Conservation (phyloP, 768 basidiomycete species). For the Leccinum subgranulosum region DNA sequence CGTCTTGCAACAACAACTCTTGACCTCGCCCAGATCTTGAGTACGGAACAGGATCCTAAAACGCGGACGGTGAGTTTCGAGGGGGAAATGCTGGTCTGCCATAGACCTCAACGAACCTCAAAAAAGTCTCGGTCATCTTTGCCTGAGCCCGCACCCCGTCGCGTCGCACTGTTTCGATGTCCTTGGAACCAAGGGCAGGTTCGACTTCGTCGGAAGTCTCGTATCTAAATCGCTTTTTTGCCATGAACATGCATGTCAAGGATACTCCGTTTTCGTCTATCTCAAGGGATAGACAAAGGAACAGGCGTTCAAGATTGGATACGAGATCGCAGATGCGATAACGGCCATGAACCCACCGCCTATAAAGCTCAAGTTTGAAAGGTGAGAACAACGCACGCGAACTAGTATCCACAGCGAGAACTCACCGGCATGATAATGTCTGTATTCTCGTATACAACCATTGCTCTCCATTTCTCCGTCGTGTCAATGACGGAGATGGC, state of each 20-base stretch:
- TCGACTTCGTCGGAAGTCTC: conserved; percentile 76
- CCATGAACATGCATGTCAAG: conserved; percentile 89
- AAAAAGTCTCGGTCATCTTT: conserved; percentile 52
- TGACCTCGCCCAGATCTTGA: conserved; percentile 85
- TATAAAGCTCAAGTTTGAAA: too few relatives aligned
- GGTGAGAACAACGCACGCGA: too few relatives aligned
- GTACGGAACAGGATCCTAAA: conserved; percentile 86
- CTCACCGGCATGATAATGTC: too few relatives aligned
- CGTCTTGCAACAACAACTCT: conserved; percentile 78
- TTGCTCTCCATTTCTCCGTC: conserved; percentile 73
- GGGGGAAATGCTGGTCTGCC: neutral
- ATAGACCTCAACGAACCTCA: conserved; percentile 58
- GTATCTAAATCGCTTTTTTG: conserved; percentile 97
- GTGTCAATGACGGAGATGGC: too few relatives aligned
- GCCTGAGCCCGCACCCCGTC: conserved; percentile 84
- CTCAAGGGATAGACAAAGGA: conserved; percentile 19
- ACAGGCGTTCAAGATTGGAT: too few relatives aligned
- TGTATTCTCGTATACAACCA: too few relatives aligned
- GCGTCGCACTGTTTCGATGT: conserved; percentile 93
- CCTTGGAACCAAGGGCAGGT: conserved; percentile 70
- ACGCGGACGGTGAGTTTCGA: neutral
- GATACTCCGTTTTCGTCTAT: conserved; percentile 50
- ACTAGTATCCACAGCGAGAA: too few relatives aligned
- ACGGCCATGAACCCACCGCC: too few relatives aligned
- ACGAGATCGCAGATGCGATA: too few relatives aligned